Conservation (phyloP, 2,329 filamentous ascomycete species). For the Ciborinia camelliae region DNA sequence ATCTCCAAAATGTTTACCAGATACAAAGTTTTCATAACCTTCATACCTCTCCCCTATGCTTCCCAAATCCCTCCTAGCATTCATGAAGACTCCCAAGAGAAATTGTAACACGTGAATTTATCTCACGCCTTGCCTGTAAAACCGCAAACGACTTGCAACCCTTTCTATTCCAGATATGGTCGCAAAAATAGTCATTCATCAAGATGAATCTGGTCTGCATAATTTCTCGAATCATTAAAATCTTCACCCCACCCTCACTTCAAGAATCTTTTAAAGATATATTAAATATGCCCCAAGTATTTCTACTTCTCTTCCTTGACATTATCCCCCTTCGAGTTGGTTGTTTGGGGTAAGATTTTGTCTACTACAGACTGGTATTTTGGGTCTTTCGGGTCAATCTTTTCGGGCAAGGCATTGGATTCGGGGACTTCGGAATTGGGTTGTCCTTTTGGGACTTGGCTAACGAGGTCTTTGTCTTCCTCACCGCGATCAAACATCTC, state of each 20-base stretch:
- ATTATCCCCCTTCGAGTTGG: not conserved
- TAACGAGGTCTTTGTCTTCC: slow-evolving; percentile 77
- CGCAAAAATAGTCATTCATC: slow-evolving; percentile 28
- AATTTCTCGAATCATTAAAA: slow-evolving; percentile 17
- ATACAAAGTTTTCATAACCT: slow-evolving; percentile 22
- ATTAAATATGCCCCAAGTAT: not conserved
- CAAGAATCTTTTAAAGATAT: slow-evolving; percentile 9
- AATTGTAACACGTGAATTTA: slow-evolving; percentile 24
- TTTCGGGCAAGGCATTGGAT: slow-evolving; percentile 21
- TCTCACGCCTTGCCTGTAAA: slow-evolving; percentile 23
- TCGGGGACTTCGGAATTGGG: slow-evolving; percentile 12
- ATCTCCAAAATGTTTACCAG: slow-evolving; percentile 21
- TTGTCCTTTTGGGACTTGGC: slow-evolving; percentile 71
- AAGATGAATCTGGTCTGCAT: slow-evolving; percentile 25
- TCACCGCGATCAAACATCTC: slow-evolving; percentile 94
- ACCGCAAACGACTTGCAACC: slow-evolving; percentile 25
- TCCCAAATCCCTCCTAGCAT: slow-evolving; percentile 16
- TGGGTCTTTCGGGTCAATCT: slow-evolving; percentile 27
- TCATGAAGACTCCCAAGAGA: slow-evolving; percentile 16
- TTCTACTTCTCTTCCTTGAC: slow-evolving; percentile 12
- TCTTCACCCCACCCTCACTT: slow-evolving; percentile 17
- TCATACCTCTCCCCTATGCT: slow-evolving; percentile 8
- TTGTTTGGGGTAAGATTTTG: slow-evolving; percentile 16
- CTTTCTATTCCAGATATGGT: slow-evolving; percentile 27
- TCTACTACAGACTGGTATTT: slow-evolving; percentile 28